Conservation (phyloP, 164 flowering plant genomes). For the Dillenia suffruticosa region DNA sequence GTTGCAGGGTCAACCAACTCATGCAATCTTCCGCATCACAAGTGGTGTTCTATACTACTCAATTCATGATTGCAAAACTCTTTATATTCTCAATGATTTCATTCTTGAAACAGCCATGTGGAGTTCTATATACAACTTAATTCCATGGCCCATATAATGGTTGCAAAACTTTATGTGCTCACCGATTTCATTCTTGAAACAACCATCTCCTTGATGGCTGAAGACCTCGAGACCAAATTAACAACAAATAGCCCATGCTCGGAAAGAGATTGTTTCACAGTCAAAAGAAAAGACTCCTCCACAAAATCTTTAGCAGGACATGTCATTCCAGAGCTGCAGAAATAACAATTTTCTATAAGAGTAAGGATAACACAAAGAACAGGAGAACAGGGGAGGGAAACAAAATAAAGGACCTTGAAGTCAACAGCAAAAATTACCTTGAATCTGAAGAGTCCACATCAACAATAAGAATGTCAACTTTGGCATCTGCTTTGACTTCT, state of each 20-base stretch:
- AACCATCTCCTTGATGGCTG: constrained; percentile 52
- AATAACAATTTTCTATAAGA: neutral
- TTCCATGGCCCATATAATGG: neutral
- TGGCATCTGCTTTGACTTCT: constrained; percentile 16
- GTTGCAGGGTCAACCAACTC: too few species aligned
- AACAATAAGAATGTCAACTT: constrained; percentile 65
- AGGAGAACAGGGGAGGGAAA: too few species aligned
- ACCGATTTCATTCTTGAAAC: constrained; percentile 70
- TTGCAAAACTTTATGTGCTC: constrained; percentile 13
- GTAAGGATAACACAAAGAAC: too few species aligned
- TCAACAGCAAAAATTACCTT: constrained; percentile 36
- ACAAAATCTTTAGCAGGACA: constrained; percentile 90
- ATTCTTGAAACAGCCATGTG: neutral
- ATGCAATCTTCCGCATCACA: too few species aligned
- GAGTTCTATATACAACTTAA: neutral
- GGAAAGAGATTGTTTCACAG: constrained; percentile 57
- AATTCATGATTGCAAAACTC: too few species aligned
- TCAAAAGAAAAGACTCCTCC: constrained; percentile 63
- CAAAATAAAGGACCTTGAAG: neutral
- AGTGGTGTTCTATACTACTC: too few species aligned
- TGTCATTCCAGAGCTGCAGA: constrained; percentile 79
- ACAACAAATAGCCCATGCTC: constrained; percentile 74
- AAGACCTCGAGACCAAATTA: constrained; percentile 84
- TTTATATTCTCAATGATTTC: too few species aligned
- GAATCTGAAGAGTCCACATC: constrained; percentile 89